Evolutionary conservation across 768 basidiomycete species (phyloP), one percentile per base, ranked within the genome.

Genomic region (Mycena kentingensis): DNA sequence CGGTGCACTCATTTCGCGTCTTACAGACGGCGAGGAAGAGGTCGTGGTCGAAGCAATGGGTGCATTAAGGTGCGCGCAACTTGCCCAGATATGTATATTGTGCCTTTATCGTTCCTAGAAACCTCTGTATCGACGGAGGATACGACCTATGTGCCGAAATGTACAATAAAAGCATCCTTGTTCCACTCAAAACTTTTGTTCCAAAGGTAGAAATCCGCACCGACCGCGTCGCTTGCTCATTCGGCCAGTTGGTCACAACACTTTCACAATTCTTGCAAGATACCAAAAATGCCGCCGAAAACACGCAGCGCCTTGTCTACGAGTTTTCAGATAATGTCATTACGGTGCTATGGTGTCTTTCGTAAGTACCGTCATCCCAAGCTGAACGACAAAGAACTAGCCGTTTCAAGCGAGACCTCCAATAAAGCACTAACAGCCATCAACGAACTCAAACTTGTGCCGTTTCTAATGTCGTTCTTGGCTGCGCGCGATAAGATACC

Each of bases 101-200:
- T 50, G 35, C 45, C 52, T 60, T 48, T 61, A 42, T 47, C 28
- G 31, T 50, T 22, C 19, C 11, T 63, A 97, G 94, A 56, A 98
- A 97, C 72, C 70, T 98, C 13, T 93, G 92, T 63, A 87, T 98
- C 63, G 95, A 98, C 65, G 95, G 94, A 15, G 95, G 95, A 46
- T 90, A 91, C 65, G 93, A 97, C 58, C 89, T 97, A 41, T 95
- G 94, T 62, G 92, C 89, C 1, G 93, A 97, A 69, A 95, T 98
- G 91, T 95, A 88, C 73, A 97, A 98, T 69, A 97, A 97, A 74
- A 91, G 90, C 60, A 85, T 97, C 38, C 74, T 97, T 44, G 78
- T 84, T 5, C 90, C 90, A 2, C 69, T 93, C 52, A 83, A 77
- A 60, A 77, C 80, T 0, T 90, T 92, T 61, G 77, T 93, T 16